Conservation (phyloP, 441 rosid genomes). For the Populus tomentosa region DNA sequence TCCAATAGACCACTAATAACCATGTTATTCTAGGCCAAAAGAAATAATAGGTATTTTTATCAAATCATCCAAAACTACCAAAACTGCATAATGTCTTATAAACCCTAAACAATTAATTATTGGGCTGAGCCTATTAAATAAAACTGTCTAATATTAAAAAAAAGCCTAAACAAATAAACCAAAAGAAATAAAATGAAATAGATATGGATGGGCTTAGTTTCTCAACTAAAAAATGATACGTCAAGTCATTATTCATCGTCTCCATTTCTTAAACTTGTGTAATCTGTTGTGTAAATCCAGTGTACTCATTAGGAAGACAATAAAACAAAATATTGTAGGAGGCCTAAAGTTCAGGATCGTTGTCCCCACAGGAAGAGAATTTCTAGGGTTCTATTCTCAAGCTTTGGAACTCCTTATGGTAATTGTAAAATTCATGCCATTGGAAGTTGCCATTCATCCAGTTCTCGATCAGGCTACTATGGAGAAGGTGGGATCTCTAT, state of each 20-base stretch:
- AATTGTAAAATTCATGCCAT: background rate
- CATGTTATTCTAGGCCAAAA: too few species aligned
- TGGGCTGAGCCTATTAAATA: too few species aligned
- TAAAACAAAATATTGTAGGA: background rate
- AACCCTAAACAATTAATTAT: too few species aligned
- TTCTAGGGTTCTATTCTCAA: background rate
- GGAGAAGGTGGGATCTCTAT: background rate
- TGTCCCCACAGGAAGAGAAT: background rate
- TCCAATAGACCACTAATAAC: too few species aligned
- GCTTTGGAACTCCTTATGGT: background rate
- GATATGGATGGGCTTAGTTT: background rate
- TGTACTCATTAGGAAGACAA: background rate
- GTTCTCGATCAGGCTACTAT: background rate
- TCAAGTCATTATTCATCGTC: background rate
- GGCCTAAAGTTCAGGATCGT: background rate
- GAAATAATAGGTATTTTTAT: too few species aligned
- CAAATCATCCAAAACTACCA: too few species aligned
- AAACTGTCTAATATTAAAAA: too few species aligned
- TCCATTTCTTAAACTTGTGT: background rate
- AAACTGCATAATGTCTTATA: too few species aligned
- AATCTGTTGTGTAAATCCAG: background rate
- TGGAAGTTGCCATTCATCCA: slow-evolving; percentile 1
- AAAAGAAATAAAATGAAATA: too few species aligned
- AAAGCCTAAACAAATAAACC: too few species aligned
- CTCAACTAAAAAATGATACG: too few species aligned